Evolutionary conservation across 768 basidiomycete species (phyloP), one percentile per base, ranked within the genome.

Genomic region (Rhizopogon sp.): DNA sequence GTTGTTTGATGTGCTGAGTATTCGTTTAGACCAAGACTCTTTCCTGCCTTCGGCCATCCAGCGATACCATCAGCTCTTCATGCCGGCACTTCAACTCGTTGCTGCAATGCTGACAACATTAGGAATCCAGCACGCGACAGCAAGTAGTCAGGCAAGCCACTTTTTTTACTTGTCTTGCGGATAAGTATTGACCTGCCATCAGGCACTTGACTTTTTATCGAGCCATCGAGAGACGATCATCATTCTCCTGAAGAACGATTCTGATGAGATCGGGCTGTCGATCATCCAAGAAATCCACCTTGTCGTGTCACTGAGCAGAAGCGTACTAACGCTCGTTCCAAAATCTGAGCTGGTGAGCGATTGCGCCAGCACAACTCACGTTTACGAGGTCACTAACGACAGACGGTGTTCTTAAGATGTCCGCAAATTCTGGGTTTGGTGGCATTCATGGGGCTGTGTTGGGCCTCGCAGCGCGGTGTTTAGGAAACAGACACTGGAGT

Each of bases 61-160:
- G 53, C 83, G 96, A 37, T 94, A 97, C 66, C 93, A 97, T 62
- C 94, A 97, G 63, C 70, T 97, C 1, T 79, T 97, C 61, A 82
- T 93, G 72, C 94, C 93, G 0, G 85, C 88, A 5, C 67, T 98
- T 41, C 93, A 97, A 67, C 77, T 97, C 17, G 78, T 90, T 11
- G 80, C 85, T 53, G 86, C 83, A 7, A 80, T 92, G 53, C 72
- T 96, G 31, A 83, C 91, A 3, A 88, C 87, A n/a, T 69, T 93
- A 9, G 89, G 90, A 10, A 72, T 75, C 17, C 81, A 81, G 49
- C 88, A 91, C 58, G 67, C 79, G 2, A 84, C 84, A 0, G 86
- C 83, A 0, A 75, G 82, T 2, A 81, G 85, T 45, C 91, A 93
- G 74, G 90, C 85, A 59, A 39, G 74, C 25, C 25, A n/a, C 4